Evolutionary conservation across 2,329 filamentous ascomycete genomes (phyloP), one percentile per base, ranked within the genome.

Genomic region (Scleromitrula shiraiana): DNA sequence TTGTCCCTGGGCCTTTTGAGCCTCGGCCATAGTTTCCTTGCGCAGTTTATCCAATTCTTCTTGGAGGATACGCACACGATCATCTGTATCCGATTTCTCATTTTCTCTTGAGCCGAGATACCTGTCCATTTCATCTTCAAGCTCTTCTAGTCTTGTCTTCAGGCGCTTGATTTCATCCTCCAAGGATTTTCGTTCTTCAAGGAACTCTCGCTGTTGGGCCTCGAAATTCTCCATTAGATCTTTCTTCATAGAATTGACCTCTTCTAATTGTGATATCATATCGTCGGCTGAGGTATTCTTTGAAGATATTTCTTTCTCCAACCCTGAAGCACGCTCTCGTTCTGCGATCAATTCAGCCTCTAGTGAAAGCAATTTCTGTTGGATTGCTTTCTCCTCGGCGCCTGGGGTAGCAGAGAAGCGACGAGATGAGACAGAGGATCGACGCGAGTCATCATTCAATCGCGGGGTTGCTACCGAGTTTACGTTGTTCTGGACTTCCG

Each of bases 181-280:
- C 0, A 97, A 72, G 8, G 82, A 85, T 60, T 85, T 88, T 32
- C 93, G 80, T 65, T 97, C 91, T 41, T 83, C 81, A 29, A 85
- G 74, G 57, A 95, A 96, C 61, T 97, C 93, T 22, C 80, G 81
- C 66, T 96, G 88, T 55, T 94, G 78, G 10, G 90, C 84, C 62
- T 97, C 89, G 70, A 98, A 88, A 61, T 98, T 98, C 55, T 88
- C 84, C 68, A 98, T 81, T 8, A 98, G 78, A 65, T 97, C 93
- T 58, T 86, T 85, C 66, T 98, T 98, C 1, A 86, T 96, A 2
- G 88, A 90, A 58, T 93, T 88, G 5, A 80, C 87, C 65, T 97
- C 91, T 54, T 93, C 81, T 52, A 95, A 77, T 59, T 82, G 83
- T 60, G 72, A 77, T 69, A 76, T 82, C 61, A 77, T 78, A 58